Percentiles rank a stretch among this genome's conserved stretches.
Evolutionary conservation across 2,329 filamentous ascomycete species (phyloP).

Genomic region (Alternaria conjuncta): DNA sequence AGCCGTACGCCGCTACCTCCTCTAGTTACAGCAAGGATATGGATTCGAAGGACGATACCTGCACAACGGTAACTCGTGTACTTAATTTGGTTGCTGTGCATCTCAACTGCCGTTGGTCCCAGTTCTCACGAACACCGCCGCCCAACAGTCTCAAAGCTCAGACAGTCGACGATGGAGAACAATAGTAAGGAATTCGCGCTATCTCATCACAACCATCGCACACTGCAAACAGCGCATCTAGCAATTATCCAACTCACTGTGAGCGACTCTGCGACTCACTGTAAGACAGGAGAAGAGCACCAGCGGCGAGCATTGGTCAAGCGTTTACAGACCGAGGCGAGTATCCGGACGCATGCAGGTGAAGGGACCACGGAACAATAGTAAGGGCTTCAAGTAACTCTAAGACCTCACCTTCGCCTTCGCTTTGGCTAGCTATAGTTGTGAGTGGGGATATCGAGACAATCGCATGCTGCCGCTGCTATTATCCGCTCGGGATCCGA

Average conservation of each 20-base stretch:
- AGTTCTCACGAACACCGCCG: not conserved
- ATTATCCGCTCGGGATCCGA: constrained; percentile 14
- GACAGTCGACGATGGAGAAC: constrained; percentile 33
- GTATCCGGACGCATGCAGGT: constrained; percentile 2
- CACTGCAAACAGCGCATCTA: constrained; percentile 18
- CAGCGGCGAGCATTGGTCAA: constrained; percentile 9
- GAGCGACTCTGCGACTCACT: constrained; percentile 2
- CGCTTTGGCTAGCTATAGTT: not conserved
- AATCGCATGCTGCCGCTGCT: constrained; percentile 7
- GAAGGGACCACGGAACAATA: constrained; percentile 30
- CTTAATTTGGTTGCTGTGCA: not conserved
- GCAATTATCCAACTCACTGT: not conserved
- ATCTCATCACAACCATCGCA: constrained; percentile 12
- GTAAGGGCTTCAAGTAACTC: constrained; percentile 20
- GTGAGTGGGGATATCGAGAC: constrained; percentile 15
- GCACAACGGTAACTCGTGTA: not conserved
- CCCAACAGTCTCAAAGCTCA: constrained; percentile 21
- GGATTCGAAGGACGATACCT: not conserved
- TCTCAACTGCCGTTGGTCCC: not conserved
- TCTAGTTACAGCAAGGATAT: not conserved
- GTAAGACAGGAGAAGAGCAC: constrained; percentile 19
- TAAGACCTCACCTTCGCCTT: not conserved
- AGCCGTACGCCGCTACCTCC: not conserved
- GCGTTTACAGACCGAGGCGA: constrained; percentile 8
- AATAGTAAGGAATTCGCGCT: constrained; percentile 43